phyloP scores from a whole-genome alignment of 345 rosid species.

The Geranium brycei region DNA sequence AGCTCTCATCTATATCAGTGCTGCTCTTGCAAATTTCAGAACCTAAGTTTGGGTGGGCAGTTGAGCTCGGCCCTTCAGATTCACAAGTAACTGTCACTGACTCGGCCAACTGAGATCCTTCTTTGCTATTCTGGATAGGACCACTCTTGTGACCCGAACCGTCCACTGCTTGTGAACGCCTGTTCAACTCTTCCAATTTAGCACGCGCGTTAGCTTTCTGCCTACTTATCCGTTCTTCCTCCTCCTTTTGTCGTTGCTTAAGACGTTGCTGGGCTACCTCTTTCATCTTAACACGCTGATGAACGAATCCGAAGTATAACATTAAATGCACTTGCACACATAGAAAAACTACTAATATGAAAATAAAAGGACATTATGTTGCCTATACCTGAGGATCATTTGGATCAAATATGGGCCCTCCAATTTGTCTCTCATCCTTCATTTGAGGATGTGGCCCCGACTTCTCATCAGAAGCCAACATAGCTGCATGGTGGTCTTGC shows the following conservation, averaged over 20 bases:
- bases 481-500: slow-evolving; percentile 19
- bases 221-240: slow-evolving; percentile 79
- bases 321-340: slow-evolving; percentile 7
- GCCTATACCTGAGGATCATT: slow-evolving; percentile 47
- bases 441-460: slow-evolving; percentile 18
- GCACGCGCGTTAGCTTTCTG: slow-evolving; percentile 81
- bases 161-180: slow-evolving; percentile 46
- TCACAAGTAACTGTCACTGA: slow-evolving; percentile 13
- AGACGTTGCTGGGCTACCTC: slow-evolving; percentile 62
- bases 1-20: slow-evolving; percentile 21
- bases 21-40: slow-evolving; percentile 17
- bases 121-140: slow-evolving; percentile 25
- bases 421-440: slow-evolving; percentile 31
- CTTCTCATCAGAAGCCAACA: slow-evolving; percentile 27
- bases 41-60: slow-evolving; percentile 5
- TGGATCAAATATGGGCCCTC: slow-evolving; percentile 25
- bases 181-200: slow-evolving; percentile 73
- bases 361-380: slow-evolving; percentile 9
- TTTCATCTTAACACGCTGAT: slow-evolving; percentile 65
- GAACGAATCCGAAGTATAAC: slow-evolving; percentile 11
- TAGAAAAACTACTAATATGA: slow-evolving; percentile 2
- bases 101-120: slow-evolving; percentile 22
- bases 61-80: slow-evolving; percentile 16
- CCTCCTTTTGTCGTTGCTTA: slow-evolving; percentile 65
- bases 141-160: slow-evolving; percentile 25